Evolutionary conservation across 495 filamentous ascomycete species (phyloP).

Genomic region (Hypoxylon crocopeplum): DNA sequence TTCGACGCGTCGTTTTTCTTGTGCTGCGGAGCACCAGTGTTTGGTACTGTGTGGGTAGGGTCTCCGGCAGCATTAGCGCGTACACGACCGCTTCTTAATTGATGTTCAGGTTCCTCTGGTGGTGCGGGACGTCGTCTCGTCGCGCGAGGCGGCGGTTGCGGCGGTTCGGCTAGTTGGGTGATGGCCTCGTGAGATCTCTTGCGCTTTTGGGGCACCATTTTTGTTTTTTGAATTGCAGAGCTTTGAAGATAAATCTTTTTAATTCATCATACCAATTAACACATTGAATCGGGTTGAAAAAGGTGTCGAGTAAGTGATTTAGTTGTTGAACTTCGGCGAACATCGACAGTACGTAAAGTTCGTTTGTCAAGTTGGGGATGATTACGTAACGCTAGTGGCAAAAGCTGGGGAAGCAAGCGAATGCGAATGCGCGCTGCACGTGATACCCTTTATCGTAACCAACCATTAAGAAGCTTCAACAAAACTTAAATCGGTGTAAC

Average conservation of each 20-base stretch:
- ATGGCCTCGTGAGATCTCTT: conserved; percentile 49
- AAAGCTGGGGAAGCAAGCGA: too few species aligned
- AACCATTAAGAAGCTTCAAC: neutral
- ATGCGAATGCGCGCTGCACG: conserved; percentile 7
- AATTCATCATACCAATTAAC: neutral
- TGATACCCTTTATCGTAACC: conserved; percentile 25
- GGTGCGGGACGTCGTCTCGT: conserved; percentile 52
- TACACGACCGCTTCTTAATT: conserved; percentile 47
- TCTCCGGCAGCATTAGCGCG: conserved; percentile 29
- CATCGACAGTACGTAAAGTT: neutral
- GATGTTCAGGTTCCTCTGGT: conserved; percentile 33
- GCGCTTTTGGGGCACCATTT: conserved; percentile 51
- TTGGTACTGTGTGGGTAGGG: neutral
- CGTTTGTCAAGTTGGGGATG: too few species aligned
- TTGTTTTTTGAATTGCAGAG: neutral
- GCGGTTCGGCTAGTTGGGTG: too few species aligned
- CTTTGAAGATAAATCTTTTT: too few species aligned
- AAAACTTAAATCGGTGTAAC: too few species aligned
- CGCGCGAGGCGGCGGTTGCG: conserved; percentile 43
- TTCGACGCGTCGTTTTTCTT: conserved; percentile 18
- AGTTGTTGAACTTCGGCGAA: too few species aligned
- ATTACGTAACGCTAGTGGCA: neutral
- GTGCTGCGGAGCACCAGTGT: neutral
- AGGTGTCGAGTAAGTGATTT: too few species aligned
- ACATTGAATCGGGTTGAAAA: too few species aligned